Percentiles rank a stretch among this genome's conserved stretches.
phyloP scores from a whole-genome alignment of 257 asterid species.

The Ligustrum vulgare region DNA sequence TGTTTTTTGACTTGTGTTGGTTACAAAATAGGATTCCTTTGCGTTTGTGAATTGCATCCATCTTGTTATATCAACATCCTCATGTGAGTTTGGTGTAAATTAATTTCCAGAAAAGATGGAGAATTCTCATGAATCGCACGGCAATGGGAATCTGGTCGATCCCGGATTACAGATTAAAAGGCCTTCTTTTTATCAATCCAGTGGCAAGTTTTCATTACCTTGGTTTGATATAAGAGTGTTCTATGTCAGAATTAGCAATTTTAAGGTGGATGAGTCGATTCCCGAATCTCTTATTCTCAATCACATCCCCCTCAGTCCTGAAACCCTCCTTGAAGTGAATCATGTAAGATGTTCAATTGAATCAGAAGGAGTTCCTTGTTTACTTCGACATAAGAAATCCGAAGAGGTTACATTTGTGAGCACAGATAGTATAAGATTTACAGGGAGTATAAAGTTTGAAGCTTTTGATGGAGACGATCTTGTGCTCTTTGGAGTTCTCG shows the following conservation, averaged over 20 bases:
- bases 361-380: slow-evolving; percentile 62
- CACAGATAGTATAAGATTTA: slow-evolving; percentile 67
- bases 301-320: slow-evolving; percentile 64
- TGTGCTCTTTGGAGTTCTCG: slow-evolving; percentile 70
- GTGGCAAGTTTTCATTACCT: slow-evolving; percentile 38
- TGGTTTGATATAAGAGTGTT: slow-evolving; percentile 68
- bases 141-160: slow-evolving; percentile 56
- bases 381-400: slow-evolving; percentile 77
- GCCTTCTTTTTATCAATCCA: slow-evolving; percentile 50
- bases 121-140: slow-evolving; percentile 38
- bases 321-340: slow-evolving; percentile 79
- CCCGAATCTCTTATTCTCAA: slow-evolving; percentile 69
- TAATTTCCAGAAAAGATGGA: slow-evolving; percentile 45
- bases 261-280: slow-evolving; percentile 58
- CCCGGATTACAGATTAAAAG: slow-evolving; percentile 53
- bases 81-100: slow-evolving; percentile 28
- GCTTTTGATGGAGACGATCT: slow-evolving; percentile 62
- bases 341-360: slow-evolving; percentile 57
- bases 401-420: slow-evolving; percentile 90
- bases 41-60: slow-evolving; percentile 6
- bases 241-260: slow-evolving; percentile 76
- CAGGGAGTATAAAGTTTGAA: slow-evolving; percentile 74
- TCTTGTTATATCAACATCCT: slow-evolving; percentile 35
- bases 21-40: slow-evolving; percentile 33
- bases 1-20: not conserved